A percentile compares a stretch with the other conserved stretches of the same genome.
phyloP scores from a whole-genome alignment of 75 land plant species.

The Pseudotsuga menziesii region DNA sequence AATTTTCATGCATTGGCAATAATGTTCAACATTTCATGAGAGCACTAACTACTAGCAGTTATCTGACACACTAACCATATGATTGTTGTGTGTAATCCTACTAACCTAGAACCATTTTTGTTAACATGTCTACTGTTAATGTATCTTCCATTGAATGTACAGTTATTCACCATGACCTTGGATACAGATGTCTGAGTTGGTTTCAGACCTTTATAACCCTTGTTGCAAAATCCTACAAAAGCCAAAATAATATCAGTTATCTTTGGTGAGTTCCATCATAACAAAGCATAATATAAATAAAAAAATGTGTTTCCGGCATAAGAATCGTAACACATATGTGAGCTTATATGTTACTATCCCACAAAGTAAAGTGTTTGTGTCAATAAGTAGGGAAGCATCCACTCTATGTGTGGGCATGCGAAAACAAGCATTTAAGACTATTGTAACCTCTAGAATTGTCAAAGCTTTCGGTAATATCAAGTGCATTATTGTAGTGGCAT shows the following conservation, averaged over 20 bases:
- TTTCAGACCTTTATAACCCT: constrained; percentile 68
- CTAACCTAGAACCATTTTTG: constrained; percentile 93
- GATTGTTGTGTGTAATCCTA: not conserved
- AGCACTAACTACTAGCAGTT: not conserved
- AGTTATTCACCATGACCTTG: constrained; percentile 85
- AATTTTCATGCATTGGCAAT: constrained; percentile 69
- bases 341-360: constrained; percentile 86
- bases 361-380: constrained; percentile 77
- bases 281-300: not conserved
- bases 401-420: constrained; percentile 81
- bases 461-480: constrained; percentile 68
- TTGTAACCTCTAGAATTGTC: constrained; percentile 35
- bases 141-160: constrained; percentile 74
- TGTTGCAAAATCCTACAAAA: constrained; percentile 62
- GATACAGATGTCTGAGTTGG: constrained; percentile 68
- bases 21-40: not conserved
- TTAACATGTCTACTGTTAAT: constrained; percentile 78
- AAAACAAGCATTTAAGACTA: constrained; percentile 57
- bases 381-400: constrained; percentile 75
- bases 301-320: not conserved
- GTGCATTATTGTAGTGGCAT: constrained; percentile 44
- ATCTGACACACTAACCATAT: not conserved
- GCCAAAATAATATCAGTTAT: not conserved
- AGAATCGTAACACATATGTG: not conserved
- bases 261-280: not conserved